Conservation (phyloP, 345 rosid species). For the Physaria fendleri region DNA sequence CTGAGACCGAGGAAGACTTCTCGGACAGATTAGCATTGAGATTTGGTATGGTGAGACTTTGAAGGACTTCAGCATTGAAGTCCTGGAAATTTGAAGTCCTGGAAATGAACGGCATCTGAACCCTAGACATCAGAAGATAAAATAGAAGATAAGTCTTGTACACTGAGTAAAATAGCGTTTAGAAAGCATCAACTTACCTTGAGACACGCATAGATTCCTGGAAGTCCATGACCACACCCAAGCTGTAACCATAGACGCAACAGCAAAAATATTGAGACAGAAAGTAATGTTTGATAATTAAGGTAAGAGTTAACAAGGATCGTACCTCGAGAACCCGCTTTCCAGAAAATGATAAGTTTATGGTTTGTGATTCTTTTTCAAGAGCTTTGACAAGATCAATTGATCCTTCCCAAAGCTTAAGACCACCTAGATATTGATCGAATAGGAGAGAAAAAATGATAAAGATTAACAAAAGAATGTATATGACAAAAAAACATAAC, state of each 20-base stretch:
- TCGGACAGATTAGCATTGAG: constrained; percentile 44
- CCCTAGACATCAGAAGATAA: constrained; percentile 39
- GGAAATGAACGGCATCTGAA: constrained; percentile 63
- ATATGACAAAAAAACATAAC: background rate
- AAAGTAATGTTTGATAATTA: background rate
- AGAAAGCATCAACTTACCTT: constrained; percentile 42
- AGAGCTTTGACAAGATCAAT: constrained; percentile 83
- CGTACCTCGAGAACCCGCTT: constrained; percentile 83
- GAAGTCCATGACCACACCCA: constrained; percentile 96
- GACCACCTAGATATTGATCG: constrained; percentile 53
- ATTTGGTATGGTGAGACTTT: constrained; percentile 76
- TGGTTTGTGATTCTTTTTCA: constrained; percentile 45
- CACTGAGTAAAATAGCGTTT: background rate
- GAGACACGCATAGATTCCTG: constrained; percentile 71
- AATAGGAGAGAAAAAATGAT: background rate
- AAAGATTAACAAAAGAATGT: background rate
- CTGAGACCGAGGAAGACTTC: constrained; percentile 17
- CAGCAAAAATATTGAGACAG: no score
- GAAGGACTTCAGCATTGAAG: constrained; percentile 85
- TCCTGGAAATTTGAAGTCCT: no score
- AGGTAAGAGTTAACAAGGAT: constrained; percentile 25
- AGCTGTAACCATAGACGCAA: constrained; percentile 45
- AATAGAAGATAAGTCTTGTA: background rate
- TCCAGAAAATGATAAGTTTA: constrained; percentile 44
- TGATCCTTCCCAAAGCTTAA: constrained; percentile 98